These are phyloP conservation scores for Russula sp. DNA, from an alignment of 768 basidiomycete genomes.

Conservation along the genomic window DNA sequence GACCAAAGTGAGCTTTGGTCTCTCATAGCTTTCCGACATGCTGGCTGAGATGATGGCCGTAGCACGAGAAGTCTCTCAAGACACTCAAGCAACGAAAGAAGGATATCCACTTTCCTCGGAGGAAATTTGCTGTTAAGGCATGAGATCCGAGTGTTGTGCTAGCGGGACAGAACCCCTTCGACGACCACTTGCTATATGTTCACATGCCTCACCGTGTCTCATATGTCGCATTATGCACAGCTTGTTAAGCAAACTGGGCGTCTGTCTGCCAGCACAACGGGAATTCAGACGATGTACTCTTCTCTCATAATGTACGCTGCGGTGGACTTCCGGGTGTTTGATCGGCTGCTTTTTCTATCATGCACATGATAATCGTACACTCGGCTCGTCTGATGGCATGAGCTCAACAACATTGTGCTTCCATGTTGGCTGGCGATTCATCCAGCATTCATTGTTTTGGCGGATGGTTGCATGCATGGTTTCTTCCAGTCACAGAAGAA, in stretches of 20 bases:
- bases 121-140: constrained; percentile 97
- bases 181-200: constrained; percentile 29
- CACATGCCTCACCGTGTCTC: constrained; percentile 30
- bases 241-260: constrained; percentile 1
- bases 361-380: neutral
- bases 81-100: constrained; percentile 94
- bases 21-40: constrained; percentile 1
- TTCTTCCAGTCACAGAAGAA: neutral
- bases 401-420: neutral
- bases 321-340: neutral
- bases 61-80: constrained; percentile 82
- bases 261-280: constrained; percentile 1
- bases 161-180: constrained; percentile 28
- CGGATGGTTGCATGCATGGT: neutral
- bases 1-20: constrained; percentile 59
- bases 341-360: neutral
- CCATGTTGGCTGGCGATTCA: neutral
- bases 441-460: neutral
- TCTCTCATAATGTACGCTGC: neutral
- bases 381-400: neutral
- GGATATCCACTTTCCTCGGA: constrained; percentile 85
- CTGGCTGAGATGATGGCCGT: constrained; percentile 10
- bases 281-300: constrained; percentile 10
- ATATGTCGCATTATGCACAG: constrained; percentile 19
- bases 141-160: constrained; percentile 33